Conservation (phyloP, 352 stramenopile genomes). For the Phytophthora chlamydospora region DNA sequence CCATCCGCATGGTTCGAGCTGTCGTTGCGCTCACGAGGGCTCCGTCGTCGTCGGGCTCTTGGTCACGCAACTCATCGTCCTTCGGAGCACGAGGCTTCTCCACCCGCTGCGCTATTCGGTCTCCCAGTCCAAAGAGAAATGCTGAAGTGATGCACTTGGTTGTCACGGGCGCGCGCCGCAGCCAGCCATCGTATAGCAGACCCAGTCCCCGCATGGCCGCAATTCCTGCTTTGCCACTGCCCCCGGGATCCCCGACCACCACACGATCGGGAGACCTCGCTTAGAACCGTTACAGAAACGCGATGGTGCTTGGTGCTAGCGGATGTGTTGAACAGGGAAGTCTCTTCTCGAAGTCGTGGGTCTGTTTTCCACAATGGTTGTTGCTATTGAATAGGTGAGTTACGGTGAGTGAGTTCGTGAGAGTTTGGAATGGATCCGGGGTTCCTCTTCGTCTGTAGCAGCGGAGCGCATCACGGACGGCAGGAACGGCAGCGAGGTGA, state of each 20-base stretch:
- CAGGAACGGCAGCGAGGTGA: conserved; percentile 7
- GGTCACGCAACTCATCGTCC: not conserved
- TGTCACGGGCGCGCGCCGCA: conserved; percentile 51
- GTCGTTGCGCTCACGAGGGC: conserved; percentile 24
- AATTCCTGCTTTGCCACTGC: conserved; percentile 15
- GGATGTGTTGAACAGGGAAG: conserved; percentile 12
- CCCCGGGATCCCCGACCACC: conserved; percentile 8
- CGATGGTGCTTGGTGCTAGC: conserved; percentile 9
- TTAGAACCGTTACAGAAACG: conserved; percentile 28
- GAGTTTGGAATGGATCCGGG: not conserved
- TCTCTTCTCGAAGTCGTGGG: not conserved
- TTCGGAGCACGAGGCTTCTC: conserved; percentile 23
- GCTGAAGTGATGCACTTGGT: conserved; percentile 66
- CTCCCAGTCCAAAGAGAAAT: conserved; percentile 57
- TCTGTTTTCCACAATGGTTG: not conserved
- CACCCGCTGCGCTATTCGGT: conserved; percentile 57
- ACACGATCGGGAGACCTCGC: conserved; percentile 11
- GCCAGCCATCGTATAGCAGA: conserved; percentile 48
- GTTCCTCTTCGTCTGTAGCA: not conserved
- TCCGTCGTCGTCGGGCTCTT: conserved; percentile 15
- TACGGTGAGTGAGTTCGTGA: conserved; percentile 3
- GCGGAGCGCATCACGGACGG: conserved; percentile 1
- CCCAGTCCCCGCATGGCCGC: conserved; percentile 34
- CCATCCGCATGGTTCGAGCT: conserved; percentile 70
- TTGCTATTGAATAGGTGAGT: conserved; percentile 2